Base-by-base conservation (phyloP, 257 asterid genomes). In the Lycium ferocissimum region DNA sequence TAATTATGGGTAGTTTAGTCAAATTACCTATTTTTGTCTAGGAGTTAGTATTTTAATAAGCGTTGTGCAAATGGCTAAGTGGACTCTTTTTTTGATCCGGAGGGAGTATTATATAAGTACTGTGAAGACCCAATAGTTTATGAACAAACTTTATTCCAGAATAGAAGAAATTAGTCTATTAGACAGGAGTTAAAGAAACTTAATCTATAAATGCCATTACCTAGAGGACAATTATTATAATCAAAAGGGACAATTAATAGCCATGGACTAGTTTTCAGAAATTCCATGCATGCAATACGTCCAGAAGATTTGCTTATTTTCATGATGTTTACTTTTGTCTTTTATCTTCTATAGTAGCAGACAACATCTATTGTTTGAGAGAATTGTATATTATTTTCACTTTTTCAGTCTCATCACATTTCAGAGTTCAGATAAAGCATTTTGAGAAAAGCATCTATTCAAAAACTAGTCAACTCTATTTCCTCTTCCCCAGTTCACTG, bases 381-480 rank as follows among this genome's bases (percentile, higher is more conserved):
- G 45, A 45, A 72, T 4, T 18, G 17, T 4, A 43, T 9, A 45
- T 45, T 9, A 17, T 70, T 9, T 43, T 20, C 80, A 43, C 57
- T 72, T 70, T 9, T 43, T 20, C 57, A 43, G 80, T 72, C 38
- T 72, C 80, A n/a, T 72, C 80, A 45, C 6, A 45, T 43, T 70
- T 40, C 45, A 40, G 45, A 40, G 45, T 51, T 51, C 56, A 51
- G 14, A 1, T 11, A 51, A 51, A 9, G 56, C 56, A 51, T 51
- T 51, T 49, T 49, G 54, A 49, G 54, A 49, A 40, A 40, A 40
- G 45, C 45, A 40, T 3, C 14, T 4, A 43, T 45, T 72, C 33
- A 70, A 70, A 69, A 70, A 38, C 79, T 70, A 38, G 79, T 51
- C 33, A 70, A 0, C 78, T 40, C 79, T 15, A 70, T 70, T 70